Conservation (phyloP, 225 moss, liverwort and hornwort genomes). For the Polytrichum commune region DNA sequence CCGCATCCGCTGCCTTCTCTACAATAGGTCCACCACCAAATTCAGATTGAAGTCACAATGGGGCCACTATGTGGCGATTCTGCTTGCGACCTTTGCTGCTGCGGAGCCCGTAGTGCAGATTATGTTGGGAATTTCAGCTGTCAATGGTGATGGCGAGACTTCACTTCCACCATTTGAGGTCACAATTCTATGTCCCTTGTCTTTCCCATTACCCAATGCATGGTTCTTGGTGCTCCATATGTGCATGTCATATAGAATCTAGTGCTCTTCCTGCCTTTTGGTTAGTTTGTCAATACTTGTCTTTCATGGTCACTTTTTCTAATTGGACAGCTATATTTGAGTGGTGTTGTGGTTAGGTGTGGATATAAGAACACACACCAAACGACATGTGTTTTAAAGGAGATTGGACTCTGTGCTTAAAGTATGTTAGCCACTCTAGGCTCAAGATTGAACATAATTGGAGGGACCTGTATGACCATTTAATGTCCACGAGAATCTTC, state of each 20-base stretch:
- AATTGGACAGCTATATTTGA: too few relatives aligned
- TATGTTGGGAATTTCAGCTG: conserved; percentile 19
- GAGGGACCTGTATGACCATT: too few relatives aligned
- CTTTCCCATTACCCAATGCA: not conserved
- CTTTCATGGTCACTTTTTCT: too few relatives aligned
- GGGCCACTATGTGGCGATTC: conserved; percentile 23
- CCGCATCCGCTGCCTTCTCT: conserved; percentile 20
- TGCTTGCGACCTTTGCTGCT: conserved; percentile 26
- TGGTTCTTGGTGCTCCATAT: too few relatives aligned
- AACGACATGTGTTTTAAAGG: too few relatives aligned
- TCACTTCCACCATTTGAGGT: conserved; percentile 40
- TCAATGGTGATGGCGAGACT: conserved; percentile 18
- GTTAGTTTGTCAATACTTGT: not conserved
- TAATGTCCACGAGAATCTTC: too few relatives aligned
- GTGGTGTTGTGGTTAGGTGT: too few relatives aligned
- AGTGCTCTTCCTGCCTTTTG: not conserved
- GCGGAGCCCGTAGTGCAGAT: conserved; percentile 28
- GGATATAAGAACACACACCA: too few relatives aligned
- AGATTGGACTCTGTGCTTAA: too few relatives aligned
- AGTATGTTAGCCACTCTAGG: too few relatives aligned
- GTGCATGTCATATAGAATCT: too few relatives aligned
- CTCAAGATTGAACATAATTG: too few relatives aligned
- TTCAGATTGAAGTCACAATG: conserved; percentile 16
- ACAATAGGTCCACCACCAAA: conserved; percentile 1
- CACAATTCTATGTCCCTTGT: not conserved